Evolutionary conservation across 2,329 filamentous ascomycete genomes (phyloP).

Genomic region (Dactylonectria estremocensis): DNA sequence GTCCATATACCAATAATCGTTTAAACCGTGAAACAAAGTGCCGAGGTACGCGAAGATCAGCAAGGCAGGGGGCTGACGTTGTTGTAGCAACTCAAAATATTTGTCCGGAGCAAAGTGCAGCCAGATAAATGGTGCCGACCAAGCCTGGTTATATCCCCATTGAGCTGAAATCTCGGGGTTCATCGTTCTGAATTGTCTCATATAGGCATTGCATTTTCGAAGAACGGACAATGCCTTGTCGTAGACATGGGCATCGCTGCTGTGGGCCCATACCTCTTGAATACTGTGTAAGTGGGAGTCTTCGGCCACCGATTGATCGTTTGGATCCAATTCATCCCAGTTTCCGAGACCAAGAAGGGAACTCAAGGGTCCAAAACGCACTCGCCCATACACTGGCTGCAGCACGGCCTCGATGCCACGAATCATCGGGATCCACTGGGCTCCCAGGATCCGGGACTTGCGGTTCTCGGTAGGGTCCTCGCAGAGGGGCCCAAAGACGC

Average conservation of each 20-base stretch:
- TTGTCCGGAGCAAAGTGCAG: slow-evolving; percentile 32
- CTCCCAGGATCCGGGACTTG: slow-evolving; percentile 34
- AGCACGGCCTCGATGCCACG: slow-evolving; percentile 38
- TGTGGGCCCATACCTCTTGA: slow-evolving; percentile 21
- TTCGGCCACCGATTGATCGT: not conserved
- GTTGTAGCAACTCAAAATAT: slow-evolving; percentile 39
- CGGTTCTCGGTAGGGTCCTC: not conserved
- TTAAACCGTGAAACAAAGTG: slow-evolving; percentile 25
- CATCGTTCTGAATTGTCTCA: slow-evolving; percentile 35
- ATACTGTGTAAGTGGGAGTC: slow-evolving; percentile 25
- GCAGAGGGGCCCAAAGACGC: not conserved
- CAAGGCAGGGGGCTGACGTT: slow-evolving; percentile 40
- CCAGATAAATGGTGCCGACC: slow-evolving; percentile 37
- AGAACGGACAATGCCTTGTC: slow-evolving; percentile 28
- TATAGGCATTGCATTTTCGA: slow-evolving; percentile 31
- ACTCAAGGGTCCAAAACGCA: slow-evolving; percentile 24
- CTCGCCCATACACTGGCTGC: slow-evolving; percentile 5
- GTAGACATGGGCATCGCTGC: slow-evolving; percentile 26
- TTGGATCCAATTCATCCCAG: slow-evolving; percentile 35
- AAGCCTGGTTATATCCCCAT: slow-evolving; percentile 36
- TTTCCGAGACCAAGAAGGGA: slow-evolving; percentile 31
- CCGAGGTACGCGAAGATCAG: slow-evolving; percentile 39
- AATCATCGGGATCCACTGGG: slow-evolving; percentile 41
- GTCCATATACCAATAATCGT: slow-evolving; percentile 35
- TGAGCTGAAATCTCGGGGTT: not conserved